These are phyloP conservation scores for Fusarium udum DNA, from an alignment of 2,329 filamentous ascomycete genomes.

Conservation along the genomic window DNA sequence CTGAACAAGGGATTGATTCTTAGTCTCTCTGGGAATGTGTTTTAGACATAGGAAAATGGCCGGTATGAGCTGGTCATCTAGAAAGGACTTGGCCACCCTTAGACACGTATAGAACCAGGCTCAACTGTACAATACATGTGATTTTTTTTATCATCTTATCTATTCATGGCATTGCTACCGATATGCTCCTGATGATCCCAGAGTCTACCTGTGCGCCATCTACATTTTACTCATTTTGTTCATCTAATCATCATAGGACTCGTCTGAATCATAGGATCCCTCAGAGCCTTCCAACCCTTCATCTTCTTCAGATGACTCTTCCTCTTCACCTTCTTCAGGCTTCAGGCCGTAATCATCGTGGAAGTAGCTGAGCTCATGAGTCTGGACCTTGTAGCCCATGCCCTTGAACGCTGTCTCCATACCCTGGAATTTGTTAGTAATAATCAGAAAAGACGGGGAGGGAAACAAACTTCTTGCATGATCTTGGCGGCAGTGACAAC, in stretches of 20 bases:
- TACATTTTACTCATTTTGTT: neutral
- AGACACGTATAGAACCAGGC: slow-evolving; percentile 23
- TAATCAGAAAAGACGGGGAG: neutral
- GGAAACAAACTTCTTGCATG: slow-evolving; percentile 78
- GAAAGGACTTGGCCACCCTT: slow-evolving; percentile 13
- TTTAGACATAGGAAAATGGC: slow-evolving; percentile 12
- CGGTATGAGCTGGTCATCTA: slow-evolving; percentile 12
- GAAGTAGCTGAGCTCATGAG: slow-evolving; percentile 79
- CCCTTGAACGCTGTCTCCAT: slow-evolving; percentile 78
- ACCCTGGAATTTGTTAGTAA: slow-evolving; percentile 59
- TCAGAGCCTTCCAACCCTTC: slow-evolving; percentile 47
- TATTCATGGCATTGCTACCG: slow-evolving; percentile 36
- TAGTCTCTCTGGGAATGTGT: neutral
- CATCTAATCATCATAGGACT: slow-evolving; percentile 40
- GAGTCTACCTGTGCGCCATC: slow-evolving; percentile 22
- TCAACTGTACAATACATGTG: slow-evolving; percentile 36
- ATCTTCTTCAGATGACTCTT: slow-evolving; percentile 60
- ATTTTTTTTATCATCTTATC: slow-evolving; percentile 23
- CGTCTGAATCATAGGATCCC: slow-evolving; percentile 45
- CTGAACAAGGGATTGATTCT: neutral
- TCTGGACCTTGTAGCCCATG: slow-evolving; percentile 81
- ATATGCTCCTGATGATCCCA: slow-evolving; percentile 21
- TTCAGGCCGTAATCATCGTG: slow-evolving; percentile 90
- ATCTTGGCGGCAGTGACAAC: slow-evolving; percentile 88
- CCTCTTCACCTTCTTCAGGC: slow-evolving; percentile 68